A percentile compares a stretch with the other conserved stretches of the same genome.
These are phyloP conservation scores for Bombardia bombarda DNA, from an alignment of 495 filamentous ascomycete genomes.

Conservation along the genomic window DNA sequence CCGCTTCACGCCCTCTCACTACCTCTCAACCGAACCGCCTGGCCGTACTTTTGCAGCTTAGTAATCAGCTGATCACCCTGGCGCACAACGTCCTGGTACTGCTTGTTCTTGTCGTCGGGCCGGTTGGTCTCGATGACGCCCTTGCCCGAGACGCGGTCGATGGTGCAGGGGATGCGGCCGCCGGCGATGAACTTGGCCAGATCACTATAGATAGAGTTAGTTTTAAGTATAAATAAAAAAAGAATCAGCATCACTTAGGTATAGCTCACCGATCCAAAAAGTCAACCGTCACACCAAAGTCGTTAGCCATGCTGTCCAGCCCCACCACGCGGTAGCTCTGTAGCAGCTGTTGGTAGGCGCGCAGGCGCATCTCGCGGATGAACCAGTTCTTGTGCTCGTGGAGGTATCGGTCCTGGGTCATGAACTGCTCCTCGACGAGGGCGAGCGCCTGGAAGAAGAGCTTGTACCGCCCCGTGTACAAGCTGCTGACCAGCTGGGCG, in stretches of 20 bases:
- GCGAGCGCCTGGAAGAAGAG: constrained; percentile 86
- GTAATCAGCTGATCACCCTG: constrained; percentile 96
- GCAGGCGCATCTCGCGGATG: constrained; percentile 93
- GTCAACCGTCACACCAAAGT: constrained; percentile 93
- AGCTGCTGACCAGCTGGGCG: constrained; percentile 75
- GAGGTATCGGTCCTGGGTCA: constrained; percentile 88
- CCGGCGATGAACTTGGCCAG: constrained; percentile 95
- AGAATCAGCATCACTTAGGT: constrained; percentile 7
- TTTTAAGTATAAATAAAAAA: constrained; percentile 7
- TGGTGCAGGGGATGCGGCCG: constrained; percentile 88
- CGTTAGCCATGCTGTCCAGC: constrained; percentile 86
- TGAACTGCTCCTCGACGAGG: constrained; percentile 87
- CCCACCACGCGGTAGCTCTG: constrained; percentile 97
- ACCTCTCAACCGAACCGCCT: constrained; percentile 86
- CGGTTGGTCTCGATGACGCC: constrained; percentile 97
- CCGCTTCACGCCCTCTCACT: constrained; percentile 71
- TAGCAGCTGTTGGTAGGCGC: constrained; percentile 93
- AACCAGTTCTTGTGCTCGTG: constrained; percentile 93
- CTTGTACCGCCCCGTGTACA: constrained; percentile 90
- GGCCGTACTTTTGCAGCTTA: constrained; percentile 97
- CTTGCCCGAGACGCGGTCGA: constrained; percentile 81
- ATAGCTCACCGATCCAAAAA: constrained; percentile 77
- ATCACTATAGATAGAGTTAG: constrained; percentile 48
- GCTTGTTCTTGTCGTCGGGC: constrained; percentile 97
- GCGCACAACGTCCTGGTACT: constrained; percentile 94